Conservation (phyloP, 371 early-diverging fungal species). For the Mucor velutinosus region DNA sequence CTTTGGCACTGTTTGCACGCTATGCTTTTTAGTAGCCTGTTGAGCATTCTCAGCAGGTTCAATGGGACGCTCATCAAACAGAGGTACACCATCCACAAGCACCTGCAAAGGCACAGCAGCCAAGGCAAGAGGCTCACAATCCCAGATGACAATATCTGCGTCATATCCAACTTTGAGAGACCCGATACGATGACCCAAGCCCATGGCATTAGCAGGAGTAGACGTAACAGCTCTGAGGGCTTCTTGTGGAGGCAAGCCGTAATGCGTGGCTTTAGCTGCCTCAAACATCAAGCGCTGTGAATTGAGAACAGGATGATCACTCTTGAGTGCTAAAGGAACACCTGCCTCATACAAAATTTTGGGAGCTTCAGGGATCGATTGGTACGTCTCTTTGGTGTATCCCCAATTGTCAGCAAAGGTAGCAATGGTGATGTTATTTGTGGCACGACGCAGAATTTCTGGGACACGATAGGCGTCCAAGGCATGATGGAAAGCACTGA, state of each 20-base stretch:
- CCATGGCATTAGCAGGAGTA: conserved; percentile 73
- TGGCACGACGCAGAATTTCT: conserved; percentile 64
- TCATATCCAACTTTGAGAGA: conserved; percentile 67
- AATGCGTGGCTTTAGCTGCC: conserved; percentile 75
- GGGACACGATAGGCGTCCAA: conserved; percentile 80
- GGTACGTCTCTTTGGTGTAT: conserved; percentile 78
- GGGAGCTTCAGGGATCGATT: conserved; percentile 60
- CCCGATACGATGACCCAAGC: conserved; percentile 72
- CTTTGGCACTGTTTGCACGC: not conserved
- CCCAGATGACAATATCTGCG: conserved; percentile 77
- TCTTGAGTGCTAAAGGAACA: conserved; percentile 72
- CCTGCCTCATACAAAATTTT: conserved; percentile 67
- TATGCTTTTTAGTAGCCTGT: not conserved
- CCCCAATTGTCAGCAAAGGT: conserved; percentile 75
- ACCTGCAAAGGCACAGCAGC: conserved; percentile 75
- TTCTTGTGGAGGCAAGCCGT: conserved; percentile 61
- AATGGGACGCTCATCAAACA: conserved; percentile 39
- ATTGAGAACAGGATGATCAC: conserved; percentile 81
- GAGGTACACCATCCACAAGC: conserved; percentile 68
- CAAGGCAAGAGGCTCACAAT: conserved; percentile 64
- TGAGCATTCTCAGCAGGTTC: not conserved
- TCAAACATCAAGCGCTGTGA: conserved; percentile 69
- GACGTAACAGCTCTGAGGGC: conserved; percentile 72
- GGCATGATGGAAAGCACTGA: conserved; percentile 83
- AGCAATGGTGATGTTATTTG: conserved; percentile 68